Evolutionary conservation across 306 rosid species (phyloP).

Genomic region (Prunus mume): DNA sequence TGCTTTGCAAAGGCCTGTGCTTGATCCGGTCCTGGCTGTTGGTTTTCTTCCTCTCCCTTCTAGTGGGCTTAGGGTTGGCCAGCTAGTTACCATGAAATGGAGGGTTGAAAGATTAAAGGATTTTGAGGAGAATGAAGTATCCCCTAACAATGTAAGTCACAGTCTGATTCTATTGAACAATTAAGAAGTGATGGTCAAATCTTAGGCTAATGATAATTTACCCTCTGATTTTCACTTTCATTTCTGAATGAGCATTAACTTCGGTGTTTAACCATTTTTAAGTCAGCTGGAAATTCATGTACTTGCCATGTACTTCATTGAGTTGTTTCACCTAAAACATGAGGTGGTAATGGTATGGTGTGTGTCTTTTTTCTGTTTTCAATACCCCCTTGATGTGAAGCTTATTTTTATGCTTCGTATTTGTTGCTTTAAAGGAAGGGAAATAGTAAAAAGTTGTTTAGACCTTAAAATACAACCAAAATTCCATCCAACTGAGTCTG

Average conservation of each 20-base stretch:
- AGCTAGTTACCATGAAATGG: constrained; percentile 90
- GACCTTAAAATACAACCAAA: not conserved
- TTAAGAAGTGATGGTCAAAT: not conserved
- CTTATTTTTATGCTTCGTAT: not conserved
- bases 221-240: not conserved
- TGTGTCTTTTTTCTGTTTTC: not conserved
- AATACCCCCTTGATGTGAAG: not conserved
- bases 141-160: constrained; percentile 58
- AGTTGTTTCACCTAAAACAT: not conserved
- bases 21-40: constrained; percentile 89
- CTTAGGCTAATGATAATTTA: not conserved
- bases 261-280: not conserved
- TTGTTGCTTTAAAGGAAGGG: not conserved
- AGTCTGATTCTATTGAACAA: not conserved
- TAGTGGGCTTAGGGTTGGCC: constrained; percentile 80
- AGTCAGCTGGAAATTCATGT: not conserved
- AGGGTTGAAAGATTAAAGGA: constrained; percentile 87
- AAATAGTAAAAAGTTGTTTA: not conserved
- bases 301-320: not conserved
- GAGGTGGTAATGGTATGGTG: not conserved
- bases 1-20: constrained; percentile 90
- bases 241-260: not conserved
- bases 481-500: not conserved
- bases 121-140: constrained; percentile 49
- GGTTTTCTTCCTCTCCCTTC: constrained; percentile 99